Percentiles rank a stretch among this genome's conserved stretches.
phyloP scores from a whole-genome alignment of 2,329 filamentous ascomycete genomes.

The Sporothrix protearum region DNA sequence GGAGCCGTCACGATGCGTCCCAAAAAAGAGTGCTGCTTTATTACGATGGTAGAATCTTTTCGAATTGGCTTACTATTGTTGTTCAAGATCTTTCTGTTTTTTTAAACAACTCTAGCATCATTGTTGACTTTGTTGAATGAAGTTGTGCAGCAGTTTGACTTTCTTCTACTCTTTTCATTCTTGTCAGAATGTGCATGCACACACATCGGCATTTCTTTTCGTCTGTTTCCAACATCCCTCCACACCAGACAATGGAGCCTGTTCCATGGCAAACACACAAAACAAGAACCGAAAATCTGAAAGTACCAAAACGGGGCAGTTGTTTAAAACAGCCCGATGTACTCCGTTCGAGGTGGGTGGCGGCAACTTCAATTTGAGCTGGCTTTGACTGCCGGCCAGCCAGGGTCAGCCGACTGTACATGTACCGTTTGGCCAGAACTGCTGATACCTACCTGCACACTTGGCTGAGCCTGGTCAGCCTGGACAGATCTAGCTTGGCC shows the following conservation, averaged over 20 bases:
- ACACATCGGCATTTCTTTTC: not conserved
- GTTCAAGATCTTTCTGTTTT: no score
- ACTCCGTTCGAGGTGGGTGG: not conserved
- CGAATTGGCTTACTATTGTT: not conserved
- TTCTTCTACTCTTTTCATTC: not conserved
- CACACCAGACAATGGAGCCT: slow-evolving; percentile 4
- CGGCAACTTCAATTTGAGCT: not conserved
- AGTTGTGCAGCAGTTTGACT: not conserved
- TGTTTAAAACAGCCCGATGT: not conserved
- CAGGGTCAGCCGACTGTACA: not conserved
- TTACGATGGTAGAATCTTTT: no score
- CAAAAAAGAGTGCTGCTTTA: not conserved
- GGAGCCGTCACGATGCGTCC: not conserved
- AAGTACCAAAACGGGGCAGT: slow-evolving; percentile 17
- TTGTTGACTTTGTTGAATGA: no score
- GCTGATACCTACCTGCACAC: not conserved
- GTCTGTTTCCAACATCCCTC: not conserved
- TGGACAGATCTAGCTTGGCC: not conserved
- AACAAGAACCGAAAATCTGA: not conserved
- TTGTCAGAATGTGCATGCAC: not conserved
- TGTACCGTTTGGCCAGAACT: not conserved
- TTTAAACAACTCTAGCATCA: not conserved
- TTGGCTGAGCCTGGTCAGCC: not conserved
- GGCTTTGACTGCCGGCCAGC: slow-evolving; percentile 7
- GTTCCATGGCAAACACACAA: slow-evolving; percentile 20